Evolutionary conservation across 257 asterid species (phyloP).

Genomic region (Gynochthodes officinalis): DNA sequence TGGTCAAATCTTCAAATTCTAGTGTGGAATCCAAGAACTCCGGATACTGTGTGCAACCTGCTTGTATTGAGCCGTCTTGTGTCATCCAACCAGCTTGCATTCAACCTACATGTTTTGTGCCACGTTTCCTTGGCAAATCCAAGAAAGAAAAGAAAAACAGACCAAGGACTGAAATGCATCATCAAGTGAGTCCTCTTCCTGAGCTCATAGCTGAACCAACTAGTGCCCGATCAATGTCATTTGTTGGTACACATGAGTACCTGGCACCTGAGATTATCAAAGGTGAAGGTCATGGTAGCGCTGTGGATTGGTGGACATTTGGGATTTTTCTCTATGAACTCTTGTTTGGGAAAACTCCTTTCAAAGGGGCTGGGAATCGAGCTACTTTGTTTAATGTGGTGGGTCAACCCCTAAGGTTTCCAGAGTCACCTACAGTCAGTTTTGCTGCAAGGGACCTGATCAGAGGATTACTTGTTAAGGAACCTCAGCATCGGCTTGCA

Average conservation of each 20-base stretch:
- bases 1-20: slow-evolving; percentile 44
- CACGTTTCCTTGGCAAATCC: slow-evolving; percentile 46
- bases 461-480: slow-evolving; percentile 59
- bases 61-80: slow-evolving; percentile 53
- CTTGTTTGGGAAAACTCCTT: slow-evolving; percentile 58
- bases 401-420: slow-evolving; percentile 58
- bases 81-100: slow-evolving; percentile 50
- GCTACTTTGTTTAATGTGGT: slow-evolving; percentile 68
- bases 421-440: slow-evolving; percentile 55
- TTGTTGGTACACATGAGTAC: slow-evolving; percentile 70
- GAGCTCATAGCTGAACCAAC: slow-evolving; percentile 70
- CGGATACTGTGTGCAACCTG: slow-evolving; percentile 42
- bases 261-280: slow-evolving; percentile 62
- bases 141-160: slow-evolving; percentile 53
- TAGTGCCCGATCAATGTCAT: slow-evolving; percentile 64
- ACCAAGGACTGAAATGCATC: slow-evolving; percentile 35
- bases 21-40: slow-evolving; percentile 39
- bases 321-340: slow-evolving; percentile 61
- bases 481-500: slow-evolving; percentile 64
- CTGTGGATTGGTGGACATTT: slow-evolving; percentile 74
- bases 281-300: slow-evolving; percentile 72
- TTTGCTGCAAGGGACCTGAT: slow-evolving; percentile 67
- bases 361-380: slow-evolving; percentile 56
- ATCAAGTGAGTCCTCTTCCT: slow-evolving; percentile 46
- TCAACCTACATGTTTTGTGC: slow-evolving; percentile 55